Base-by-base conservation (phyloP, 2,329 filamentous ascomycete species). In the Fusarium longipes region DNA sequence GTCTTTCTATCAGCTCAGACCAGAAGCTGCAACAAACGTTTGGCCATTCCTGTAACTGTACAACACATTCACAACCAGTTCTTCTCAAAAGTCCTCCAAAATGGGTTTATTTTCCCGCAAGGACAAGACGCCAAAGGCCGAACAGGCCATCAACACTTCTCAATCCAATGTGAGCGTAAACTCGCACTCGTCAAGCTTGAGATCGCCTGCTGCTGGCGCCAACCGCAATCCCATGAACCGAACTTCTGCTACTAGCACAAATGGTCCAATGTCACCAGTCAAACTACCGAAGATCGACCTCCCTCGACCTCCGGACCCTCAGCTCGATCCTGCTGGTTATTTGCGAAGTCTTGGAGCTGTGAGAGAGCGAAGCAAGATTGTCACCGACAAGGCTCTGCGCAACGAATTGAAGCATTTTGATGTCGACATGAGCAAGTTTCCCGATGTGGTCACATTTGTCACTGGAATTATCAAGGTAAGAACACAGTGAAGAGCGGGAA, bases 391-490 rank as follows among this genome's bases (percentile, higher is more conserved):
- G 82, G 93, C 93, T 11, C 84, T 91, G 73, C 85, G 84, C 68
- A 93, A 97, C 75, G 84, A 91, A 71, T 85, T 97, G 64, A 87
- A 87, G 71, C 94, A 97, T 77, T 97, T 97, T 73, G 90, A 92
- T 68, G 93, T 97, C 45, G 94, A 97, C 78, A 88, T 94, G 84
- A 80, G 79, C 79, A 96, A 95, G 79, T 95, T 97, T 77, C 80
- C 84, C 43, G 91, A 95, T 68, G 95, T 95, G 1, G 93, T 94
- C 15, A 86, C 86, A 42, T 97, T 97, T 77, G 91, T 97, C 11
- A 90, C 95, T n/a, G 90, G 91, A 38, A 95, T 97, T 67, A 97
- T 97, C 82, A 97, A 96, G 91, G 93, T 94, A 82, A 32, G 11
- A 27, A 15, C 2, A 5, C 6, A 20, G 11, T 18, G 3, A 22